Evolutionary conservation across 306 rosid genomes (phyloP).

Genomic region (Acacia confusa): DNA sequence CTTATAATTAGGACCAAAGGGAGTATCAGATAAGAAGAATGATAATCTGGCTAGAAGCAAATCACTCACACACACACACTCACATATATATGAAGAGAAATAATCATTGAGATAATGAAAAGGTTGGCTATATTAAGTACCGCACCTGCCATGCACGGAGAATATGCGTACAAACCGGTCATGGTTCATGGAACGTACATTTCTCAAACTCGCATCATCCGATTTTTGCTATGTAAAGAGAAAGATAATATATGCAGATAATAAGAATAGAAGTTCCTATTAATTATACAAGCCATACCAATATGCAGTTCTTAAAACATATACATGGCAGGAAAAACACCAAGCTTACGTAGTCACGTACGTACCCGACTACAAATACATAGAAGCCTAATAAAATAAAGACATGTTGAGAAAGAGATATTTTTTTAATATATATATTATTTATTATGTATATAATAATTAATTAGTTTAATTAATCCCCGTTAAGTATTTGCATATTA

Average conservation of each 20-base stretch:
- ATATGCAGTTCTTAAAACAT: background rate
- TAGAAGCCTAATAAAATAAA: constrained; percentile 35
- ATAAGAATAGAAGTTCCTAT: constrained; percentile 26
- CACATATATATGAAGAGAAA: background rate
- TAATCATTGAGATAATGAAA: constrained; percentile 25
- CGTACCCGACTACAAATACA: constrained; percentile 30
- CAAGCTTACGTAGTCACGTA: constrained; percentile 20
- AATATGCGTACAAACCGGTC: constrained; percentile 29
- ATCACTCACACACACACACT: background rate
- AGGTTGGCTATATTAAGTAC: constrained; percentile 32
- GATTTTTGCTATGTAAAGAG: background rate
- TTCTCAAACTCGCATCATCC: constrained; percentile 28
- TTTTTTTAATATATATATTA: background rate
- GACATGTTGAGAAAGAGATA: constrained; percentile 20
- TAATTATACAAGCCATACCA: constrained; percentile 44
- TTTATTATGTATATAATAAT: background rate
- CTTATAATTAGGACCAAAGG: too few relatives aligned
- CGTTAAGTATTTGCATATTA: constrained; percentile 69
- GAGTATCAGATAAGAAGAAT: background rate
- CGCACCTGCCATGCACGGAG: constrained; percentile 3
- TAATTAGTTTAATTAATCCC: constrained; percentile 32
- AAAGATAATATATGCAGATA: background rate
- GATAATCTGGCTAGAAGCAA: background rate
- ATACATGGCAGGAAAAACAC: constrained; percentile 13
- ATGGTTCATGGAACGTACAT: background rate